Evolutionary conservation across 1,284 basidiomycete genomes (phyloP).

Genomic region (Cryptococcus wingfieldii): DNA sequence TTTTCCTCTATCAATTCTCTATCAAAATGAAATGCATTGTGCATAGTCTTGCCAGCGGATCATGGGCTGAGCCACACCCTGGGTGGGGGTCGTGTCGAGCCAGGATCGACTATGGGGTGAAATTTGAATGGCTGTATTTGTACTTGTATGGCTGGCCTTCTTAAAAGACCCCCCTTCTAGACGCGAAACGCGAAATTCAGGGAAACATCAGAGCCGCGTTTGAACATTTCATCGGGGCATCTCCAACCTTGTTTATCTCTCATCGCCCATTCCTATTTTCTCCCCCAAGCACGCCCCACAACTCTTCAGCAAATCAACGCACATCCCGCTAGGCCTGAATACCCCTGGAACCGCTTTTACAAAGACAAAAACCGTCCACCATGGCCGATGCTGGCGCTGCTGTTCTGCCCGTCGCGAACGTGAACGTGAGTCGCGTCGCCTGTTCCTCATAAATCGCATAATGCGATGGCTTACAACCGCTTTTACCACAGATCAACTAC

Average conservation of each 20-base stretch:
- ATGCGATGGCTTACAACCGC: not conserved
- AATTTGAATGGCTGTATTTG: no score
- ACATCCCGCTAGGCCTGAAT: not conserved
- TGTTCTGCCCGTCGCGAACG: slow-evolving; percentile 45
- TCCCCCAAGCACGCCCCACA: not conserved
- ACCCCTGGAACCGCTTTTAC: not conserved
- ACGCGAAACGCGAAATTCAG: no score
- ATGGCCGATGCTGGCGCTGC: slow-evolving; percentile 17
- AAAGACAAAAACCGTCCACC: not conserved
- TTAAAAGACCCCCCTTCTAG: no score
- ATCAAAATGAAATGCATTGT: no score
- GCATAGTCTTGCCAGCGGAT: no score
- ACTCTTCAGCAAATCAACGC: not conserved
- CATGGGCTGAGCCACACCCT: no score
- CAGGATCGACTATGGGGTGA: no score
- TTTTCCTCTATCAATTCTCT: not conserved
- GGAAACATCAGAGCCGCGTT: no score
- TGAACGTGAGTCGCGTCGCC: slow-evolving; percentile 32
- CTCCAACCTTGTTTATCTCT: not conserved
- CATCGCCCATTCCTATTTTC: not conserved
- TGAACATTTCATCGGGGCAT: no score
- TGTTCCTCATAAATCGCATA: not conserved
- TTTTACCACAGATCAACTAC: slow-evolving; percentile 36
- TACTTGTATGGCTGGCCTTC: no score
- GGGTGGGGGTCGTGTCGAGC: no score